A percentile compares a stretch with the other conserved stretches of the same genome.
Conservation (phyloP, 179 eudicot genomes). For the Corrigiola litoralis region DNA sequence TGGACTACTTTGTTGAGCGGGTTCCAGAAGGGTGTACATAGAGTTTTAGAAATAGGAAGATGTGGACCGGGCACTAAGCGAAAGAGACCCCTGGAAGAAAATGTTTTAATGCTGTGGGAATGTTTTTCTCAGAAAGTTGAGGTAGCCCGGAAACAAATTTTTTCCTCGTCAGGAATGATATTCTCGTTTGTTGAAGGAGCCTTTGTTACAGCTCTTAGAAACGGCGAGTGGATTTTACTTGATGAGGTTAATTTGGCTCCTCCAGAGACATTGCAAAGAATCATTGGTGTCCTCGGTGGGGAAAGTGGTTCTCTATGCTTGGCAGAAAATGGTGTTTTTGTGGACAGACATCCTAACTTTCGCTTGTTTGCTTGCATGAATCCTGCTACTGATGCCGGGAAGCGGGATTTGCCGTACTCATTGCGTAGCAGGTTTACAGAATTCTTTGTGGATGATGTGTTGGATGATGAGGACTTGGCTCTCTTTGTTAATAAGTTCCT, state of each 20-base stretch:
- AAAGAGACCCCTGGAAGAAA: slow-evolving; percentile 55
- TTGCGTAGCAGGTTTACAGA: slow-evolving; percentile 87
- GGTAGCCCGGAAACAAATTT: slow-evolving; percentile 53
- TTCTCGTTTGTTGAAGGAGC: slow-evolving; percentile 98
- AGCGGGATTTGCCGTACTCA: slow-evolving; percentile 83
- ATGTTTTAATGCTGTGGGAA: slow-evolving; percentile 52
- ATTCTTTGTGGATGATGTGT: slow-evolving; percentile 83
- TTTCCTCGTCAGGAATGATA: slow-evolving; percentile 74
- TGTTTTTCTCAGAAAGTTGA: slow-evolving; percentile 55
- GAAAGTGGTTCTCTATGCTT: slow-evolving; percentile 85
- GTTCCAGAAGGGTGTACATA: slow-evolving; percentile 43
- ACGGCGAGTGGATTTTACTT: slow-evolving; percentile 96
- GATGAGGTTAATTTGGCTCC: slow-evolving; percentile 99
- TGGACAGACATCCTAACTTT: slow-evolving; percentile 65
- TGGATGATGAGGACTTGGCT: slow-evolving; percentile 72
- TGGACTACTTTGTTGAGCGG: slow-evolving; percentile 62
- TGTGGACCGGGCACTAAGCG: slow-evolving; percentile 57
- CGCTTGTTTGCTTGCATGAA: slow-evolving; percentile 99
- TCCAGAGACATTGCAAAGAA: slow-evolving; percentile 91
- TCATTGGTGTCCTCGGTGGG: slow-evolving; percentile 91
- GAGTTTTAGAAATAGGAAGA: slow-evolving; percentile 32
- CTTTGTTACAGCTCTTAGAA: slow-evolving; percentile 80
- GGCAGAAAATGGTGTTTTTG: slow-evolving; percentile 90
- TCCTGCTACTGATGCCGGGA: slow-evolving; percentile 99
- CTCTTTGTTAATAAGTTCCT: slow-evolving; percentile 64